Evolutionary conservation across 1,139 yeast species (phyloP).

Genomic region (Scheffersomyces lignicola): DNA sequence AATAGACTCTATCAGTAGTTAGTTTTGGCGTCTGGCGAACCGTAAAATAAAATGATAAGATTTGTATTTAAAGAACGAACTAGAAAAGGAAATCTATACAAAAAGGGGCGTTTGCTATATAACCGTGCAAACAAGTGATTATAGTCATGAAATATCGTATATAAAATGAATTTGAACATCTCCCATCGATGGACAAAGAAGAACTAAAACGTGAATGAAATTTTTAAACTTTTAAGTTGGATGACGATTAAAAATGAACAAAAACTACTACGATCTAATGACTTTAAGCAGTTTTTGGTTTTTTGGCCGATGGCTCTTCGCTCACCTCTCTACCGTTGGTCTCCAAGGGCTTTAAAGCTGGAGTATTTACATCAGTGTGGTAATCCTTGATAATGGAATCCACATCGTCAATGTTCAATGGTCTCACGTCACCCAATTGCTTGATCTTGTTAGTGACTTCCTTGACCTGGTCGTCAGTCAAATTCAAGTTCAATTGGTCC

Average conservation of each 20-base stretch:
- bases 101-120: no score
- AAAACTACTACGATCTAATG: not conserved
- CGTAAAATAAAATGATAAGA: no score
- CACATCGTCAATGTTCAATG: constrained; percentile 92
- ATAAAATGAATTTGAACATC: not conserved
- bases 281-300: constrained; percentile 22
- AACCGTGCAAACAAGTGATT: no score
- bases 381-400: constrained; percentile 93
- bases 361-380: constrained; percentile 65
- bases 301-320: constrained; percentile 37
- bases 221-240: not conserved
- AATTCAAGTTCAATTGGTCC: constrained; percentile 87
- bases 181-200: constrained; percentile 1
- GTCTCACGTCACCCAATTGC: constrained; percentile 92
- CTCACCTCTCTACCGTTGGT: constrained; percentile 20
- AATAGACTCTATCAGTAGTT: no score
- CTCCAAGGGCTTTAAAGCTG: constrained; percentile 25
- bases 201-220: not conserved
- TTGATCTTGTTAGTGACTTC: constrained; percentile 93
- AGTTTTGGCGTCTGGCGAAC: no score
- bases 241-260: not conserved
- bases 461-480: constrained; percentile 91
- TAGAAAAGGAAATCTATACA: no score
- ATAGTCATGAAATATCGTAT: constrained; percentile 1
- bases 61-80: no score